Base-by-base conservation (phyloP, 2,329 filamentous ascomycete species). In the Neofusicoccum umdonicola region DNA sequence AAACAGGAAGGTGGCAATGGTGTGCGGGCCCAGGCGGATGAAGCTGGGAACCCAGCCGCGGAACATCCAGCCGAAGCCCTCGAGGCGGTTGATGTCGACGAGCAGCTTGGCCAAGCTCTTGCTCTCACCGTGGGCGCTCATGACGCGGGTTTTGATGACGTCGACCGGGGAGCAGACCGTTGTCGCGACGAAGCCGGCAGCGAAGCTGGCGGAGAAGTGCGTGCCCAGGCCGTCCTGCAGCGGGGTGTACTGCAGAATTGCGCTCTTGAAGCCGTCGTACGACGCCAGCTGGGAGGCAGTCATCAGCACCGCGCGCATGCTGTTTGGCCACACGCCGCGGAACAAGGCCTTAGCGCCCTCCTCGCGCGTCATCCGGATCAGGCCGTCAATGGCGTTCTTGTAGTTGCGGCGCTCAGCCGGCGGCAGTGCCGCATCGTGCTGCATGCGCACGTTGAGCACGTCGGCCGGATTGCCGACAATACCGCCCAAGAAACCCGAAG, bases 391-490 rank as follows among this genome's bases (percentile, higher is more conserved):
- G 3, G 93, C 95, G 77, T 98, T 86, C 68, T 88, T 89, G 81
- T 99, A 99, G 78, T 96, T 95, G 64, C 94, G 87, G 54, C 92
- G 88, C 73, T 96, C 82, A 4, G 84, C 84, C 0, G 80, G 72
- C 0, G 93, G 90, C 1, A 97, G 86, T 0, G 92, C 88, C 2
- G 91, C 89, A 71, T 90, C 95, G 79, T 96, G 92, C 80, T 99
- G 95, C 95, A 99, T 99, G 69, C 95, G 92, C 57, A 99, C 95
- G 79, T 99, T 99, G 73, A 97, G 84, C 39, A 99, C 93, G 76
- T 99, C 95, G 69, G 93, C 94, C 2, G 93, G 93, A 80, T 98
- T 99, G 69, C 95, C 95, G 5, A 90, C 91, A 52, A 98, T 81
- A 57, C 95, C 95, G 67, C 95, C 95, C 2, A 96, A 79, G 74